A percentile compares a stretch with the other conserved stretches of the same genome.
phyloP scores from a whole-genome alignment of 108 stramenopile genomes.

The Schizochytrium sp. region DNA sequence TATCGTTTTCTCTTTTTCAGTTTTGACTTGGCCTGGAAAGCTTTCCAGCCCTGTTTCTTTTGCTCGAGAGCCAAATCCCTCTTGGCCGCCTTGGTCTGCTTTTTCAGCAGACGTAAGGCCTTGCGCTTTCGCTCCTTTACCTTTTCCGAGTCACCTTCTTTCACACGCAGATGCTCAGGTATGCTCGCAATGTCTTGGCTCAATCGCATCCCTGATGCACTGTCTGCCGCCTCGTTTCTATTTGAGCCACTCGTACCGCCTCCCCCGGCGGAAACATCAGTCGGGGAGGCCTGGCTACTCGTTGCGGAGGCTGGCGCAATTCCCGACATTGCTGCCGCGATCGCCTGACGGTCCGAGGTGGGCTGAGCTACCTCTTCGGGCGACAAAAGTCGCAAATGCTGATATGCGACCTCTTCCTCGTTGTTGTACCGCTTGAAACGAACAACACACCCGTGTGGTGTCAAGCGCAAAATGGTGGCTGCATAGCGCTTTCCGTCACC shows the following conservation, averaged over 20 bases:
- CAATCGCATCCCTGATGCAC: not conserved
- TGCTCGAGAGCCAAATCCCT: not conserved
- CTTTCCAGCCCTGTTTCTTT: constrained; percentile 8
- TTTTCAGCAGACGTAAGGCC: not conserved
- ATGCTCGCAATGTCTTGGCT: not conserved
- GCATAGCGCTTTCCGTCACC: not conserved
- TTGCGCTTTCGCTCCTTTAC: not conserved
- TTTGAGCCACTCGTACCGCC: not conserved
- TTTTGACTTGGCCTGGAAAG: not conserved
- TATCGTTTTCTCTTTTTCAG: not conserved
- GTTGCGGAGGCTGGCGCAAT: not conserved
- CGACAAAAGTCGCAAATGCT: not conserved
- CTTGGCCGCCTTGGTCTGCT: not conserved
- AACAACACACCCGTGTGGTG: not conserved
- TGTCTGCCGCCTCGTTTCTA: not conserved
- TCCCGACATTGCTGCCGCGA: not conserved
- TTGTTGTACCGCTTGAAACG: not conserved
- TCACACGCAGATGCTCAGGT: not conserved
- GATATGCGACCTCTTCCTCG: constrained; percentile 7
- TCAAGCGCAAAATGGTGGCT: not conserved
- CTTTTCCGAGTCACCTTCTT: not conserved
- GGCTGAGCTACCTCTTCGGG: not conserved
- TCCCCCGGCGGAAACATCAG: too few relatives aligned
- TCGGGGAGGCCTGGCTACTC: too few relatives aligned
- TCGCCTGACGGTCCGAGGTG: not conserved